Base-by-base conservation (phyloP, 345 rosid genomes). In the Eucalyptus decipiens region DNA sequence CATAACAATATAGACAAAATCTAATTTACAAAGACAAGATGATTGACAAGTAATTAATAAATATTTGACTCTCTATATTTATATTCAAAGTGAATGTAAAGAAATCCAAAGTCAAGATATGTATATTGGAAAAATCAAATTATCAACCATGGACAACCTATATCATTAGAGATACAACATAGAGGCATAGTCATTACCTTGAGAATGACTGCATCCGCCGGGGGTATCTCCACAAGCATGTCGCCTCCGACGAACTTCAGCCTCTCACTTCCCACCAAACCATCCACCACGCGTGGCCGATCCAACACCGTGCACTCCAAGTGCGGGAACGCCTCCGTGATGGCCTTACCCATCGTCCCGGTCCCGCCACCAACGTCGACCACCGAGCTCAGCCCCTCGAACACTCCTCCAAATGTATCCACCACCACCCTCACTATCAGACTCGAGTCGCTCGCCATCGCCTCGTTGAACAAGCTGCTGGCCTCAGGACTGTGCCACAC, bases 341-440 rank as follows among this genome's bases (percentile, higher is more conserved):
- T 76, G 37, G 88, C 80, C 90, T 67, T 91, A 7, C 89, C 88
- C 87, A 87, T 30, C 7, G 51, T 87, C 49, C 93, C 93, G 0
- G 91, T 91, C 32, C 93, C 93, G 3, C 92, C 94, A 3, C 93
- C 93, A 19, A 92, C 92, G 52, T 93, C 94, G 18, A 92, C 94
- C 47, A 93, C 40, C 4, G 90, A 90, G 4, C 24, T 50, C 89
- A 90, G 42, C 80, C 92, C 93, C 49, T 91, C 90, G 58, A 92
- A 93, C 21, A 88, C 50, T 5, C 69, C 24, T 42, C 81, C 81
- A 9, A 45, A 72, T n/a, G 48, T 51, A 12, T 85, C 89, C 8
- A 80, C 54, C 85, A 92, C 12, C 28, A 87, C 85, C 17, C 45
- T n/a, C 5, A 40, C 49, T 30, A 89, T 86, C 7, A 92, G 11